Evolutionary conservation across 495 filamentous ascomycete genomes (phyloP), one percentile per base, ranked within the genome.

Genomic region (Saxispiralis lemnorum): DNA sequence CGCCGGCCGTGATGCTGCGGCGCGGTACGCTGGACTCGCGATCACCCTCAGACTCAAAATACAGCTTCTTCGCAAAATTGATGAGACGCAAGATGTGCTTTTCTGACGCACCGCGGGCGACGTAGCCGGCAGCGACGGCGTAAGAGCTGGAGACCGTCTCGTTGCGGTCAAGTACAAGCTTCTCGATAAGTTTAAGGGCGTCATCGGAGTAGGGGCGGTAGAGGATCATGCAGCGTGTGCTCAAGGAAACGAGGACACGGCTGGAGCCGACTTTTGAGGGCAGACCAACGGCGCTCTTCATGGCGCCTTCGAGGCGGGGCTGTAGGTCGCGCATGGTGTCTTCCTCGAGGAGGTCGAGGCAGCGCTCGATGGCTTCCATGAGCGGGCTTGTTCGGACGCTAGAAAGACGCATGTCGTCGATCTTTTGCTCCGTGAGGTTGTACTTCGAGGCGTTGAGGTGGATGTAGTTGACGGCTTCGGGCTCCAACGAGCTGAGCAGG

Each of bases 221-320:
- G 33, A 83, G 61, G 32, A 77, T 69, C 20, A 68, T 72, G 43
- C 83, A 79, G 19, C 80, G 70, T 42, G 85, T 88, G 41, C 80
- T 81, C 18, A 97, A 69, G n/a, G 81, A 84, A 6, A 83, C 81
- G 10, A 97, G 68, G 16, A 93, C 79, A 35, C 83, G 77, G 51
- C 77, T 77, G 50, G 83, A 88, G 24, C 85, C 89, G 39, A 95
- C 77, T 64, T 94, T 95, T 2, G 83, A 87, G 7, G 88, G 88
- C 57, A 95, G 76, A 2, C 85, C 88, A 35, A 97, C 71, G 2
- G 83, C 81, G 15, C 78, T 73, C 50, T 86, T 87, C 56, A 95
- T 79, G 2, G 81, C 76, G 31, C 72, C 73, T 52, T 85, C 75
- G 0, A 97, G 67, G 15, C 62, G 68, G 11, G 73, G 72, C 9